A percentile compares a stretch with the other conserved stretches of the same genome.
Evolutionary conservation across 1,139 yeast species (phyloP).

Genomic region (Hansenula sp.): DNA sequence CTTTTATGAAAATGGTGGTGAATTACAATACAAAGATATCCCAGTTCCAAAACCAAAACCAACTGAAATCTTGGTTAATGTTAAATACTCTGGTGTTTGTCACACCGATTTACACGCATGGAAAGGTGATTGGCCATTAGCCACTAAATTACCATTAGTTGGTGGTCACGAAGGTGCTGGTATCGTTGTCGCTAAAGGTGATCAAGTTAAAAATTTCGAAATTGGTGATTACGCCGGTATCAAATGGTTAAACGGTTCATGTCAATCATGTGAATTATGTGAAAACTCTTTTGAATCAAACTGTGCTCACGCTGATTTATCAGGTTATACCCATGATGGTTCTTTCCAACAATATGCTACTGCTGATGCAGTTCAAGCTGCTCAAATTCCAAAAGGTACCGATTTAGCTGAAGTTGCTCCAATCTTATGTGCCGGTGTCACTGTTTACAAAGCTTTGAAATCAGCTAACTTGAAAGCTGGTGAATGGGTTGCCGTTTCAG

Average conservation of each 20-base stretch:
- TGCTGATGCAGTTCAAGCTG: constrained; percentile 65
- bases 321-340: constrained; percentile 67
- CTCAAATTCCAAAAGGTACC: constrained; percentile 51
- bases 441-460: constrained; percentile 65
- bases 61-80: constrained; percentile 54
- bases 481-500: constrained; percentile 61
- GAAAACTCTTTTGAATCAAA: constrained; percentile 50
- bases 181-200: constrained; percentile 55
- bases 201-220: constrained; percentile 53
- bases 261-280: constrained; percentile 59
- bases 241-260: constrained; percentile 64
- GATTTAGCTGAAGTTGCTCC: constrained; percentile 58
- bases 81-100: constrained; percentile 66
- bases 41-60: constrained; percentile 60
- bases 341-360: constrained; percentile 67
- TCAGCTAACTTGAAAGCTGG: constrained; percentile 53
- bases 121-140: constrained; percentile 69
- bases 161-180: constrained; percentile 76
- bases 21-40: constrained; percentile 49
- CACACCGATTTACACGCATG: constrained; percentile 70
- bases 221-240: constrained; percentile 62
- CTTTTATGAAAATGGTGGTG: constrained; percentile 46
- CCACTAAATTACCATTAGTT: constrained; percentile 55
- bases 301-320: constrained; percentile 56
- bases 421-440: constrained; percentile 65